Evolutionary conservation across 108 stramenopile genomes (phyloP).

Genomic region (Pseudonitzschia pungens): DNA sequence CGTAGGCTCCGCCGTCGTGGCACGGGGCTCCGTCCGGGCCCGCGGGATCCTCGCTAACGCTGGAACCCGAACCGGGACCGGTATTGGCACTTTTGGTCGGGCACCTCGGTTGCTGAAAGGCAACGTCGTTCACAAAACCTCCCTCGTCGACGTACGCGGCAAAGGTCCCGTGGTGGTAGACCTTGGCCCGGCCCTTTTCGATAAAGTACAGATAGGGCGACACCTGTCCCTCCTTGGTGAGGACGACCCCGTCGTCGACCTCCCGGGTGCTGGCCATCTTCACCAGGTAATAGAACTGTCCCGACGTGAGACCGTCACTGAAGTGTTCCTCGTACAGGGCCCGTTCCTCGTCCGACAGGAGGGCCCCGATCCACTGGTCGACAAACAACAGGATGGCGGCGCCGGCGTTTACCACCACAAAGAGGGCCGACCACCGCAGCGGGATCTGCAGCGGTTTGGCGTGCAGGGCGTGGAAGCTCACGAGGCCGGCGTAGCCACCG

Average conservation of each 20-base stretch:
- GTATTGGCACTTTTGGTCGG: too few species aligned
- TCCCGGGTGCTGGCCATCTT: background rate
- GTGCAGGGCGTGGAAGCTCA: constrained; percentile 30
- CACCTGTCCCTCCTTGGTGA: constrained; percentile 19
- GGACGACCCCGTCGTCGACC: constrained; percentile 10
- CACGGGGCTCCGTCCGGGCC: background rate
- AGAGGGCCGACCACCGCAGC: constrained; percentile 32
- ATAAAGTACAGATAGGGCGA: constrained; percentile 35
- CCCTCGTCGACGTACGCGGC: constrained; percentile 30
- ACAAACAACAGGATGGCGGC: constrained; percentile 21
- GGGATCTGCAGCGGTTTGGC: constrained; percentile 25
- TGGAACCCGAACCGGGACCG: too few species aligned
- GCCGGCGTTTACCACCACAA: constrained; percentile 32
- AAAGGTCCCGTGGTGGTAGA: constrained; percentile 27
- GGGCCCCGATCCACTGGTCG: constrained; percentile 22
- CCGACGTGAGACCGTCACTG: constrained; percentile 14
- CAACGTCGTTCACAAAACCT: constrained; percentile 41
- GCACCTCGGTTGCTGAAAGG: constrained; percentile 22
- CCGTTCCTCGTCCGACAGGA: constrained; percentile 19
- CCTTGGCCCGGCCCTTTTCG: constrained; percentile 17
- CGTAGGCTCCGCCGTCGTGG: constrained; percentile 24
- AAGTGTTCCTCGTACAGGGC: constrained; percentile 27
- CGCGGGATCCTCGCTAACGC: too few species aligned
- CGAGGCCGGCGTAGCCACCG: constrained; percentile 32
- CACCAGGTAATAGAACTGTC: constrained; percentile 32